Evolutionary conservation across 768 basidiomycete genomes (phyloP), one percentile per base, ranked within the genome.

Genomic region (Phlebiopsis gigantea): DNA sequence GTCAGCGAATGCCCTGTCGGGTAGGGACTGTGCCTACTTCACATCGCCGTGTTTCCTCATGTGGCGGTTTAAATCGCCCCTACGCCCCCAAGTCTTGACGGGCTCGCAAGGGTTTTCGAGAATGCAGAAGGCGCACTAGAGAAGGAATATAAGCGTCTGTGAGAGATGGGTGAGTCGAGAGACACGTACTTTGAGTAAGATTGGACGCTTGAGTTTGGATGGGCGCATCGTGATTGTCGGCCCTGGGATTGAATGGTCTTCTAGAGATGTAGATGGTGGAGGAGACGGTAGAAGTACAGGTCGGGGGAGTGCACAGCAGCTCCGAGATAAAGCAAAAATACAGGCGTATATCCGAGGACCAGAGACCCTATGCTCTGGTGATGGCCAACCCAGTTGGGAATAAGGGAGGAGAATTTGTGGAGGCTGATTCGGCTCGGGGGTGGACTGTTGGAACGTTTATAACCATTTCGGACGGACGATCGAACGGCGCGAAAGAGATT

Each of bases 51-150:
- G 86, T 21, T 78, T 64, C 21, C 65, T 60, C 51, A 73, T 58
- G 61, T 90, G 88, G 57, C 87, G 80, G 43, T 71, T 78, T 34
- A 83, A 75, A 65, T 88, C 87, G 21, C 79, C 79, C 65, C 78
- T 80, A 46, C 84, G 79, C 3, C 67, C 62, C 63, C 88, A 87
- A 28, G 62, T 53, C 61, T 78, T 84, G 5, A 45, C 25, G 28
- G 47, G 47, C 15, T 14, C 28, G 7, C 21, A 14, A 5, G 47
- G 47, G 28, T 29, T 12, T 15, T 26, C 47, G 14, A 6, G 7
- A 8, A 21, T 29, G 70, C 85, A 88, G 28, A 25, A 50, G 14
- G 29, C 52, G 67, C 56, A 45, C 26, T 29, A 47, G 17, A 56
- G 45, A 9, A 25, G 19, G 51, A 19, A 15, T n/a, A 21, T 53